phyloP scores from a whole-genome alignment of 371 early-diverging fungal species.

The Mortierella sp. region DNA sequence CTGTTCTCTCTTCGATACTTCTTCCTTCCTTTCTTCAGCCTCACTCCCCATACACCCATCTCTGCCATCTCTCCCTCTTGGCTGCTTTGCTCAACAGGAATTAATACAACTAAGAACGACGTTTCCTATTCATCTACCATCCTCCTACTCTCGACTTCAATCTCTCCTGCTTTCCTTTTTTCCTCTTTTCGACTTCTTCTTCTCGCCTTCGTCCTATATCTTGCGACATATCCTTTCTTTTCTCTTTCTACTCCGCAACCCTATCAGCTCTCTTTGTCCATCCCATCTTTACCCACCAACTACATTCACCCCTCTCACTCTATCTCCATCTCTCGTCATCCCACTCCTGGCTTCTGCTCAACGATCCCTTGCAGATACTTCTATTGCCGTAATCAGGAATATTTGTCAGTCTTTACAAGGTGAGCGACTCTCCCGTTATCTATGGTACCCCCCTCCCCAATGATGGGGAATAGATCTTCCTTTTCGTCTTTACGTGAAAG shows the following conservation, averaged over 20 bases:
- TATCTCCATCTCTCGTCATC: not conserved
- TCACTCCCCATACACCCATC: not conserved
- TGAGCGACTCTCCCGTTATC: not conserved
- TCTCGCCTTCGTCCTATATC: too few species aligned
- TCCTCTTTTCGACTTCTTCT: too few species aligned
- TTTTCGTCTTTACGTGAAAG: not conserved
- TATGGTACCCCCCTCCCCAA: not conserved
- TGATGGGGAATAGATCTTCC: not conserved
- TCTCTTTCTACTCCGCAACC: not conserved
- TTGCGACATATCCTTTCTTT: not conserved
- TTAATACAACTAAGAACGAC: not conserved
- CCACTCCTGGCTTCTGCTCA: not conserved
- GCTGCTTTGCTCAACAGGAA: not conserved
- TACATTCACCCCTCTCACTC: not conserved
- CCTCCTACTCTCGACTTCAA: not conserved
- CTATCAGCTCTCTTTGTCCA: not conserved
- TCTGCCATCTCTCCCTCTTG: not conserved
- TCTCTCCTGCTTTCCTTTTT: not conserved
- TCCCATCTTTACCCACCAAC: not conserved
- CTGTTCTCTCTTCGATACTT: not conserved
- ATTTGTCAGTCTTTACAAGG: not conserved
- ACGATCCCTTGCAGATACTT: conserved; percentile 6
- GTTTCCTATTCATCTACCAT: not conserved
- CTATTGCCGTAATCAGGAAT: not conserved
- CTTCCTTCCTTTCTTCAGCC: not conserved